Base-by-base conservation (phyloP, 2,329 filamentous ascomycete genomes). In the Aspergillus piperis region DNA sequence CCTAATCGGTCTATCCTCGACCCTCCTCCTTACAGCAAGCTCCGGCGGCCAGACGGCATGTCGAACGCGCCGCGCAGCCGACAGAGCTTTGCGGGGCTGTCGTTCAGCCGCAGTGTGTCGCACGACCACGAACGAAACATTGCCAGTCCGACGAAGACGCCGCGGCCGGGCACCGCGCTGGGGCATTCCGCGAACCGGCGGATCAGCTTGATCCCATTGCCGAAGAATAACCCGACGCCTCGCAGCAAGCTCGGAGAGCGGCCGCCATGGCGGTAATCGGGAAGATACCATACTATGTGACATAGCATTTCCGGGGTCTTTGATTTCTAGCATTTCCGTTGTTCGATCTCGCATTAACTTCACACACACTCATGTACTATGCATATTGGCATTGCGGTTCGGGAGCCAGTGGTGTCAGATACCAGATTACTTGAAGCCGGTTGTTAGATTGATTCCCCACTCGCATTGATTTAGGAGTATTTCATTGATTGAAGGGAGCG, bases 21-120 rank as follows among this genome's bases (percentile, higher is more conserved):
- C 54, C 76, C 76, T n/a, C 75, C 75, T 10, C 75, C 76, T 23
- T 78, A 78, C 62, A 75, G 74, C 66, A 77, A 78, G 58, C 73
- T 78, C 27, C 72, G 71, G 55, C 70, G 72, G 57, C 63, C 66
- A 13, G 60, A 66, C 11, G 64, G 60, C 2, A 58, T 77, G 27
- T 44, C 65, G 4, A 73, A 69, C 47, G 67, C 68, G 6, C 74
- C 76, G 25, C 75, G 77, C 57, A 77, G 65, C 61, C 71, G 75
- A 48, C 73, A 75, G 60, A 78, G 77, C 65, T 77, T 73, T 62
- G 72, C 75, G 11, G 74, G 75, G 3, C 44, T 66, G 13, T 64
- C 70, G 15, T 73, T 75, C 51, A 71, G 68, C 32, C 71, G 69
- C 58, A 70, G 71, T 56, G 62, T 69, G 15, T 70, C 71, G 17